Evolutionary conservation across 192 early-diverging fungal species (phyloP), one percentile per base, ranked within the genome.

Genomic region (Paraglomus occultum): DNA sequence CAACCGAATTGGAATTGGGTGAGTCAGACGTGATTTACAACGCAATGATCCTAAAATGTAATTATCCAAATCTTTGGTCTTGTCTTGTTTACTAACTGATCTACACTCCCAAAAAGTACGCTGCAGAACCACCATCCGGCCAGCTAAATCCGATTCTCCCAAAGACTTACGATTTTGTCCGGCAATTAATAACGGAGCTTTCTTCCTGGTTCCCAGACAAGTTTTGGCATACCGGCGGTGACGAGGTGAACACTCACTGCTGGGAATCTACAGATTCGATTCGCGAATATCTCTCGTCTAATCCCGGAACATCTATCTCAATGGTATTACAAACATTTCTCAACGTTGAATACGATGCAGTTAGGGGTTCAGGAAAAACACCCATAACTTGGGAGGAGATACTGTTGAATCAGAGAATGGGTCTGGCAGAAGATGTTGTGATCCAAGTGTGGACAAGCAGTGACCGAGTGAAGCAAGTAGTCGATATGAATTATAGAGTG

Each of bases 361-460:
- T 89, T 38, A 75, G 65, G 22, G 38, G 50, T 8, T 45, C 72
- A n/a, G 72, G 79, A 9, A 89, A 87, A 69, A 80, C 70, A 10
- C 79, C 83, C 12, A 86, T 94, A 64, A 77, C 87, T 2, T 95
- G 94, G 94, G 90, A 94, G 71, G 93, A 93, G 73, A 80, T 84
- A 52, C 68, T 92, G 31, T 79, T 82, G 71, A 76, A 84, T 44
- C 79, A 80, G 65, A 72, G 80, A 40, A 75, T 84, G 51, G 31
- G 71, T 22, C 76, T 89, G 50, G 46, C 73, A 51, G 89, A 92
- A 68, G 82, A 88, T 59, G 85, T 81, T 7, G 74, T 90, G 18
- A 77, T 89, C 39, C 88, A 93, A 76, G 80, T 90, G 51, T 91
- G 92, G 88, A 88, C 83, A 40, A 81, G 83, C 48, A 73, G 79